Conservation (phyloP, 176 grass and related monocot species). For the Saccharum spontaneum region DNA sequence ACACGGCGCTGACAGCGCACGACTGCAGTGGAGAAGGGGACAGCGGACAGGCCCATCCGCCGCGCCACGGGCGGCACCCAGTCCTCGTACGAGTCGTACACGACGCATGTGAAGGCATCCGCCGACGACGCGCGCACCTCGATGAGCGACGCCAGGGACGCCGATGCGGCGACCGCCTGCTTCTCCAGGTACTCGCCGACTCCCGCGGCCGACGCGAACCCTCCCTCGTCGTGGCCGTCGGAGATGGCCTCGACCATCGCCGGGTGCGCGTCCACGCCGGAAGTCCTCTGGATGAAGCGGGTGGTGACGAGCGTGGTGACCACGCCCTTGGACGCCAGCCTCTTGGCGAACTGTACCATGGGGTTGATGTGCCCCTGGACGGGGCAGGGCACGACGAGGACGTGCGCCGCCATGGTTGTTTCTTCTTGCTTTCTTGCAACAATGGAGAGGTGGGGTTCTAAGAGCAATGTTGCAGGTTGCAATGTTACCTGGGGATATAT, state of each 20-base stretch:
- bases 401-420: constrained; percentile 37
- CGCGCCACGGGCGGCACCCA: constrained; percentile 41
- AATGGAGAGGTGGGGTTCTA: not conserved
- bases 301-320: constrained; percentile 48
- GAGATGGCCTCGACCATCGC: constrained; percentile 55
- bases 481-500: not conserved
- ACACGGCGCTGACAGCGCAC: constrained; percentile 56
- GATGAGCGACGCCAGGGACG: constrained; percentile 47
- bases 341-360: constrained; percentile 62
- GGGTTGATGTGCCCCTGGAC: constrained; percentile 78
- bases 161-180: constrained; percentile 19
- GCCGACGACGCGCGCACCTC: not conserved
- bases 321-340: constrained; percentile 50
- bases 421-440: not conserved
- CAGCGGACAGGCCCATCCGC: not conserved
- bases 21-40: constrained; percentile 68
- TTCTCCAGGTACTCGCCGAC: constrained; percentile 35
- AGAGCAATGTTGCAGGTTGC: not conserved
- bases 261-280: constrained; percentile 17
- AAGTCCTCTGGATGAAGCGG: constrained; percentile 43
- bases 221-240: constrained; percentile 65
- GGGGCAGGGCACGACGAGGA: constrained; percentile 63
- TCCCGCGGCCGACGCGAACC: constrained; percentile 38
- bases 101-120: constrained; percentile 48
- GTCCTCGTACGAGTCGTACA: constrained; percentile 53